A percentile compares a stretch with the other conserved stretches of the same genome.
Evolutionary conservation across 768 basidiomycete genomes (phyloP).

Genomic region (Lyophyllum semitale): DNA sequence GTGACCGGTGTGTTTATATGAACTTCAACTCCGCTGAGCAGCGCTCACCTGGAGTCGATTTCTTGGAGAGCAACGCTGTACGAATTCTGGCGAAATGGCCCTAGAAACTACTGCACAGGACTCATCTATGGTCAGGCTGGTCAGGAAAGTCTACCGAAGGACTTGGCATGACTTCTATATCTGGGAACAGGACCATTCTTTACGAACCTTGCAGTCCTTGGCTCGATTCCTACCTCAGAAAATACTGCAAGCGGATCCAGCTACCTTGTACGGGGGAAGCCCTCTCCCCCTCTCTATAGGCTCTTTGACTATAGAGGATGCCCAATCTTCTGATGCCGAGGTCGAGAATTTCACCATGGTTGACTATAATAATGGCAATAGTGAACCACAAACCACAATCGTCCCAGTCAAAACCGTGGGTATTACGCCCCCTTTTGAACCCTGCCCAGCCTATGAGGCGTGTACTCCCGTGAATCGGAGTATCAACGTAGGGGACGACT

Average conservation of each 20-base stretch:
- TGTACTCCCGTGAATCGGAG: constrained; percentile 53
- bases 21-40: too few relatives aligned
- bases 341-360: constrained; percentile 15
- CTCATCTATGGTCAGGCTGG: not conserved
- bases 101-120: not conserved
- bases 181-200: constrained; percentile 24
- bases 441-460: constrained; percentile 51
- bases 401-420: constrained; percentile 10
- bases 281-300: not conserved
- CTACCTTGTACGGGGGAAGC: not conserved
- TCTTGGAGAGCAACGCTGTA: too few relatives aligned
- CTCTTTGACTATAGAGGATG: not conserved
- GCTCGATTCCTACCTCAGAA: constrained; percentile 4
- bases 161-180: constrained; percentile 23
- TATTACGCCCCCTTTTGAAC: constrained; percentile 15
- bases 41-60: too few relatives aligned
- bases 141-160: constrained; percentile 9
- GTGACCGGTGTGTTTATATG: too few relatives aligned
- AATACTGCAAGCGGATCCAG: not conserved
- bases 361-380: constrained; percentile 8
- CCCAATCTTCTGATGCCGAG: not conserved
- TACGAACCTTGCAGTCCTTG: constrained; percentile 14
- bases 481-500: constrained; percentile 58
- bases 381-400: constrained; percentile 4
- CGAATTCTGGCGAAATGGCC: not conserved